A percentile compares a stretch with the other conserved stretches of the same genome.
These are phyloP conservation scores for Torulaspora pretoriensis DNA, from an alignment of 1,139 yeast species.

Conservation along the genomic window DNA sequence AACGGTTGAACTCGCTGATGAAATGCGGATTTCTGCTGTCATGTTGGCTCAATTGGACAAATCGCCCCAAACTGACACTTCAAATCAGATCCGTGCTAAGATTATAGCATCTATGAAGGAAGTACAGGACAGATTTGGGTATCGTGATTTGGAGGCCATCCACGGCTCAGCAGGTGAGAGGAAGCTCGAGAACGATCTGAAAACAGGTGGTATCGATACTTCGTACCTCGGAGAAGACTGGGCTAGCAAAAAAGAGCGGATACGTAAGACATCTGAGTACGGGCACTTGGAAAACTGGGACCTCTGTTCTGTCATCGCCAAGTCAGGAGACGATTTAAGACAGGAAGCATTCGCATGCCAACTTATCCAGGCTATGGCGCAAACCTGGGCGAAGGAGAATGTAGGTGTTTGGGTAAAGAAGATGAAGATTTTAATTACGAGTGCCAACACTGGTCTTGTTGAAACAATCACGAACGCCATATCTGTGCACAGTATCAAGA, in stretches of 20 bases:
- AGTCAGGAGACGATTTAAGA: slow-evolving; percentile 90
- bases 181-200: slow-evolving; percentile 83
- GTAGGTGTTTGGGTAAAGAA: slow-evolving; percentile 84
- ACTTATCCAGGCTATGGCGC: slow-evolving; percentile 76
- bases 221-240: slow-evolving; percentile 87
- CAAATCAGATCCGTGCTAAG: slow-evolving; percentile 70
- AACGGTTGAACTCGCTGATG: slow-evolving; percentile 64
- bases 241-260: slow-evolving; percentile 74
- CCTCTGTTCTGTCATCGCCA: slow-evolving; percentile 87
- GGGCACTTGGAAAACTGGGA: slow-evolving; percentile 95
- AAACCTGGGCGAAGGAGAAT: slow-evolving; percentile 67
- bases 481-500: slow-evolving; percentile 89
- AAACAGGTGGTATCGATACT: slow-evolving; percentile 59
- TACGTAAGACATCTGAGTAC: slow-evolving; percentile 66
- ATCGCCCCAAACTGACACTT: slow-evolving; percentile 55
- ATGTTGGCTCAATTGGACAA: slow-evolving; percentile 87
- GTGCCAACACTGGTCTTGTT: slow-evolving; percentile 85
- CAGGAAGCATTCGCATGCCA: slow-evolving; percentile 99
- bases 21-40: slow-evolving; percentile 92
- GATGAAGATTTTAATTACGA: slow-evolving; percentile 87
- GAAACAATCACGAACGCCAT: slow-evolving; percentile 94
- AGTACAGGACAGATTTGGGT: slow-evolving; percentile 67
- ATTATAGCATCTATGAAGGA: slow-evolving; percentile 87
- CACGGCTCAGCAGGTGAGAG: slow-evolving; percentile 85
- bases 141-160: slow-evolving; percentile 48